Conservation (phyloP, 371 early-diverging fungal genomes). For the Mortierella sp. region DNA sequence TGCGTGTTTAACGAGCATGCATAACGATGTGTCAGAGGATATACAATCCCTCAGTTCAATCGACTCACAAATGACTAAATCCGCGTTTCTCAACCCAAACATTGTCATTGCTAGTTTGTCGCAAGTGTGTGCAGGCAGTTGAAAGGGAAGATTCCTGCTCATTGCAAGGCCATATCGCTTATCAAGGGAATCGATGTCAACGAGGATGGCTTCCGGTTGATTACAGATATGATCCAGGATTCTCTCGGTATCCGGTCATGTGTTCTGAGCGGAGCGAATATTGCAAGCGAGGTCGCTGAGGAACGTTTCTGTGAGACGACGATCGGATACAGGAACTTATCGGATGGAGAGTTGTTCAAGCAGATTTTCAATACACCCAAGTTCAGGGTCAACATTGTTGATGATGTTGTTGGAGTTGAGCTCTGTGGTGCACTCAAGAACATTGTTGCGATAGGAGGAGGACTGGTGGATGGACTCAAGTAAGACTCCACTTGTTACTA, state of each 20-base stretch:
- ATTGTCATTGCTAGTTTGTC: conserved; percentile 74
- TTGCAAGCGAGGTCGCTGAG: conserved; percentile 96
- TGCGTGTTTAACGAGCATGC: conserved; percentile 5
- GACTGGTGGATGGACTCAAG: conserved; percentile 87
- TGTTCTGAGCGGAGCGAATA: conserved; percentile 99
- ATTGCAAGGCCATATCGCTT: conserved; percentile 92
- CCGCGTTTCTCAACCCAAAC: not conserved
- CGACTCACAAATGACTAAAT: too few relatives aligned
- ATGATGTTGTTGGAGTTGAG: conserved; percentile 94
- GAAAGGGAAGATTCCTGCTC: conserved; percentile 73
- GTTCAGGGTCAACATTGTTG: conserved; percentile 86
- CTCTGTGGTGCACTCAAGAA: conserved; percentile 99
- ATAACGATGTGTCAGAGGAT: conserved; percentile 12
- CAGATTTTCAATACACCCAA: conserved; percentile 89
- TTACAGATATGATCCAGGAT: conserved; percentile 89
- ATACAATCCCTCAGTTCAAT: too few relatives aligned
- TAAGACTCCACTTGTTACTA: conserved; percentile 6
- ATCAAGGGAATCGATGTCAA: conserved; percentile 94
- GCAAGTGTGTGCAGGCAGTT: conserved; percentile 83
- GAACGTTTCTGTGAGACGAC: conserved; percentile 97
- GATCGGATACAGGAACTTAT: conserved; percentile 79
- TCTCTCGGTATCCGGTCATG: conserved; percentile 82
- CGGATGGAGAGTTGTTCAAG: conserved; percentile 82
- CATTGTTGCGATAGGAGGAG: conserved; percentile 97
- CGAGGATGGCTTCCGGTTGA: conserved; percentile 80